Percentiles rank a stretch among this genome's conserved stretches.
Conservation (phyloP, 345 rosid genomes). For the Eucalyptus grandis region DNA sequence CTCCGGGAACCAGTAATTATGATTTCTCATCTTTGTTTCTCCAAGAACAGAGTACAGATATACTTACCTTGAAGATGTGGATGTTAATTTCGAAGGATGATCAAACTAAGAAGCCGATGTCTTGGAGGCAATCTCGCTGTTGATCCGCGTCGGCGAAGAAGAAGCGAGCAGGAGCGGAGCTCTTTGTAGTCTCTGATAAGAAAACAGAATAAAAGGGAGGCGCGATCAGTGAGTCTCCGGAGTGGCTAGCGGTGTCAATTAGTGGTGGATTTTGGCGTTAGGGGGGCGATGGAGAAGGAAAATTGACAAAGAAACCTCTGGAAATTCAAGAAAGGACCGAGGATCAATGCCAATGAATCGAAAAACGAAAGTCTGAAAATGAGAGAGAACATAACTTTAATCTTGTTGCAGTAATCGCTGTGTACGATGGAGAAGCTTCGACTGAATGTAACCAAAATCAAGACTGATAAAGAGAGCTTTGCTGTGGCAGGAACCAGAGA, state of each 20-base stretch:
- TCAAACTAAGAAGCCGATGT: background rate
- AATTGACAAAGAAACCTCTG: background rate
- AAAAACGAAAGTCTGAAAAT: no score
- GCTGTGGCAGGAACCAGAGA: no score
- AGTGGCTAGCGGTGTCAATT: background rate
- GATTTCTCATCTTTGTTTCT: background rate
- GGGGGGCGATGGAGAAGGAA: background rate
- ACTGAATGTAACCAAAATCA: background rate
- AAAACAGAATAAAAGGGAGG: background rate
- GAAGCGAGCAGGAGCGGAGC: background rate
- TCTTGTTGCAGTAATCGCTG: no score
- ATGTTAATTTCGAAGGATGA: background rate
- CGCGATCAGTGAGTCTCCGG: background rate
- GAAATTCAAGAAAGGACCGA: background rate
- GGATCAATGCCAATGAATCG: background rate
- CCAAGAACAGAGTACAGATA: background rate
- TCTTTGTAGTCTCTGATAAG: background rate
- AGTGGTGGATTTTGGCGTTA: background rate
- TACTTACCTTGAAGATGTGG: background rate
- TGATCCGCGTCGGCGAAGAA: fast-evolving
- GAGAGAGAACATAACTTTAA: no score
- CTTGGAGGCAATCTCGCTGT: background rate
- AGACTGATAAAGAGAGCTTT: background rate
- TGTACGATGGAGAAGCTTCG: no score
- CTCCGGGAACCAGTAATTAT: background rate